Evolutionary conservation across 1,139 yeast genomes (phyloP), one percentile per base, ranked within the genome.

Genomic region (Protomyces inundatus): DNA sequence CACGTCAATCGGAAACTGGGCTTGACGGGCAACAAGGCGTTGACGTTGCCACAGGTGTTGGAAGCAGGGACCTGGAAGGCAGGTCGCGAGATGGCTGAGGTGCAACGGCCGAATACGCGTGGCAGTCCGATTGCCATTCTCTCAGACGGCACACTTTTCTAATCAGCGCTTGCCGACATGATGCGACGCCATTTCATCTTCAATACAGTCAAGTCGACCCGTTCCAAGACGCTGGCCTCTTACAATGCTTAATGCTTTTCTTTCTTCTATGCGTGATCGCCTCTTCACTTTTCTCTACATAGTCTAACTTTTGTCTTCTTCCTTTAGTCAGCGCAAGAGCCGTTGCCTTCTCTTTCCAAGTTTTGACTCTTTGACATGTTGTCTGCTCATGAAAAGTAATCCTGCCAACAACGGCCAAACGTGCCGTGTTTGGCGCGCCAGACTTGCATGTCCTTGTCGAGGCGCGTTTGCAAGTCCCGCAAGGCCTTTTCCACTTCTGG

Each of bases 21-120:
- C 2, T 72, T 77, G 7, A 65, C 66, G 1, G 68, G 68, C 3
- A 67, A 69, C 10, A 75, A 71, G 62, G 74, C 74, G 50, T 70
- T 83, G 56, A 69, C 74, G 6, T 71, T 84, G 54, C 83, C 86
- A 1, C 87, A 84, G 70, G 71, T 83, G 58, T 80, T 84, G 58
- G 87, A 84, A 68, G 87, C 87, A 1, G 87, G 87, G 0, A 79
- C 83, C 45, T 84, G 87, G 87, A 81, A 81, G 68, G 82, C 85
- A 2, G 87, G 87, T 0, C 74, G 87, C 60, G 80, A 80, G 64
- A 80, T 82, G 61, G 86, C 87, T 0, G 79, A 78, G 9, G 70
- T 74, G 63, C 69, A 76, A 65, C 78, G 86, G 67, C 79, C 82
- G 2, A 70, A 71, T 16, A 78, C 81, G 0, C 79, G 77, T 6